Evolutionary conservation across 768 basidiomycete species (phyloP).

Genomic region (Pleurotus tuber-regium): DNA sequence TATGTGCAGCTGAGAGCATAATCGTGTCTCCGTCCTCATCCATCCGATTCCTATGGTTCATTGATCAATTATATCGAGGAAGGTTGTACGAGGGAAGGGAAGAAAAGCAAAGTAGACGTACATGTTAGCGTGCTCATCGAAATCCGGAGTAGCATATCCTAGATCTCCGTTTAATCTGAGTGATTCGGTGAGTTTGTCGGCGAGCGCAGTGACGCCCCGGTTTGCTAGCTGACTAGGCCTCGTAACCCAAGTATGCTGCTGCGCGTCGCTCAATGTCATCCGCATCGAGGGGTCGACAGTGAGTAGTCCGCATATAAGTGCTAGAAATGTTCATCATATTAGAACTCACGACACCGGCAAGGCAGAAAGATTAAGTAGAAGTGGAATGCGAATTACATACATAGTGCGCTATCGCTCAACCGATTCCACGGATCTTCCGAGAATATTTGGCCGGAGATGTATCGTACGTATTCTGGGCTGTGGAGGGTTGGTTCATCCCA

Average conservation of each 20-base stretch:
- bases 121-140: constrained; percentile 26
- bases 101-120: constrained; percentile 18
- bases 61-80: no score
- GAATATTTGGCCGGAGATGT: constrained; percentile 71
- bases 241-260: constrained; percentile 69
- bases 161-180: constrained; percentile 74
- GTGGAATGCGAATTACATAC: constrained; percentile 41
- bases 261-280: constrained; percentile 52
- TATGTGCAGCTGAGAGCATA: constrained; percentile 54
- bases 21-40: constrained; percentile 59
- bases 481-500: constrained; percentile 90
- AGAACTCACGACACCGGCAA: neutral
- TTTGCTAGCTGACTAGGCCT: constrained; percentile 70
- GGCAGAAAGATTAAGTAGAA: neutral
- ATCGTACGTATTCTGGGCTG: constrained; percentile 81
- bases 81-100: neutral
- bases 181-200: constrained; percentile 66
- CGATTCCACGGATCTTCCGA: constrained; percentile 77
- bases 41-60: constrained; percentile 17
- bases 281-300: constrained; percentile 67
- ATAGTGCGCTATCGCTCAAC: constrained; percentile 53
- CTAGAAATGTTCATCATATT: constrained; percentile 33
- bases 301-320: constrained; percentile 72
- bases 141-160: constrained; percentile 60
- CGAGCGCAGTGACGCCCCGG: constrained; percentile 50